These are phyloP conservation scores for Physaria fendleri DNA, from an alignment of 345 rosid genomes.

Conservation along the genomic window DNA sequence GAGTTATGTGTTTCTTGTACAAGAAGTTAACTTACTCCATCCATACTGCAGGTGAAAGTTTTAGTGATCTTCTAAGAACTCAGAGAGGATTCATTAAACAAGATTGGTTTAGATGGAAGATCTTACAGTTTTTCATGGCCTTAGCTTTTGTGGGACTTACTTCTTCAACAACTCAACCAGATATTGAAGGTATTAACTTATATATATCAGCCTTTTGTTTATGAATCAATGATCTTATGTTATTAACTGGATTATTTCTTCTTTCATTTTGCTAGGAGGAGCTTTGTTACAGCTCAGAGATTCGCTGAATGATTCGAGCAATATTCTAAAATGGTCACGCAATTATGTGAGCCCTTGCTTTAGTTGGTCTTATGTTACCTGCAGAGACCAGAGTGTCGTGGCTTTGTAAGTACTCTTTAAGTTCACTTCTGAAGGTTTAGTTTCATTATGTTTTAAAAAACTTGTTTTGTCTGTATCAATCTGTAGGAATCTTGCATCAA, in stretches of 20 bases:
- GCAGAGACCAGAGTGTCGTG: slow-evolving; percentile 58
- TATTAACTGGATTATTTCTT: not conserved
- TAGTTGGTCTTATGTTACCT: slow-evolving; percentile 80
- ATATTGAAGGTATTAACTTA: slow-evolving; percentile 74
- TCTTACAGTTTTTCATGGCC: slow-evolving; percentile 35
- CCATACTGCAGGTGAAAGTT: slow-evolving; percentile 13
- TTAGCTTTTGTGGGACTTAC: slow-evolving; percentile 32
- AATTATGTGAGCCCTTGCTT: slow-evolving; percentile 74
- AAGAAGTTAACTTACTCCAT: not conserved
- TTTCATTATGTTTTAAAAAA: not conserved
- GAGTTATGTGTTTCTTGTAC: slow-evolving; percentile 12
- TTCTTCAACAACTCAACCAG: slow-evolving; percentile 48
- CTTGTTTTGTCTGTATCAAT: not conserved
- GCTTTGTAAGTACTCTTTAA: slow-evolving; percentile 53
- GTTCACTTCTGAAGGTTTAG: not conserved
- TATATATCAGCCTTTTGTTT: not conserved
- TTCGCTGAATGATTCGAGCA: slow-evolving; percentile 50
- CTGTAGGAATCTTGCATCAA: slow-evolving; percentile 62
- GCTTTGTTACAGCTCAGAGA: slow-evolving; percentile 55
- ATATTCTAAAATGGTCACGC: slow-evolving; percentile 48
- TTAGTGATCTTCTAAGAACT: slow-evolving; percentile 12
- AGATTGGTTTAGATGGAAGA: slow-evolving; percentile 25
- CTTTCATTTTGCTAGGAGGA: slow-evolving; percentile 41
- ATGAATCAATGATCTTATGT: not conserved
- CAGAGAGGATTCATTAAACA: slow-evolving; percentile 13